phyloP scores from a whole-genome alignment of 495 filamentous ascomycete genomes.

The Aspergillus homomorphus region DNA sequence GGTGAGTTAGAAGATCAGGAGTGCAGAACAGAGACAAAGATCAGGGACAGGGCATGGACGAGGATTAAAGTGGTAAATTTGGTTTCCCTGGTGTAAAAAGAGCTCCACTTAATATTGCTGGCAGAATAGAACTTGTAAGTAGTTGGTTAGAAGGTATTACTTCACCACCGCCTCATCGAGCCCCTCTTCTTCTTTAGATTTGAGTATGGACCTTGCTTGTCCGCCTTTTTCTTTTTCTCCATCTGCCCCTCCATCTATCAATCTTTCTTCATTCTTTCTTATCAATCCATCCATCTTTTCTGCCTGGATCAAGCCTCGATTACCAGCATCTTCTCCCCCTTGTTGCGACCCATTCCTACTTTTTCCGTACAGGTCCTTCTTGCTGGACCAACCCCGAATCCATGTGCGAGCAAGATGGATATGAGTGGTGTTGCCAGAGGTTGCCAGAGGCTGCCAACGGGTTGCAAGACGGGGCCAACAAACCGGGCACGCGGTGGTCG shows the following conservation, averaged over 20 bases:
- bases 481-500: constrained; percentile 3
- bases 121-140: no score
- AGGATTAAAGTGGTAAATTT: constrained; percentile 3
- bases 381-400: constrained; percentile 3
- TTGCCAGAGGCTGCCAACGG: neutral
- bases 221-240: neutral
- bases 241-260: neutral
- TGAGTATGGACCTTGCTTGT: neutral
- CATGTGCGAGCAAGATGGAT: neutral
- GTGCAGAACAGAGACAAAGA: neutral
- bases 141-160: neutral
- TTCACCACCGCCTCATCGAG: neutral
- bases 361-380: neutral
- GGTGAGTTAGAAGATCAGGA: neutral
- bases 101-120: neutral
- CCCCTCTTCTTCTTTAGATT: neutral
- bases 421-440: neutral
- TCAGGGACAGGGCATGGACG: neutral
- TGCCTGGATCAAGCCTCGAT: neutral
- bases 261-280: neutral
- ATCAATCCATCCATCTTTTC: neutral
- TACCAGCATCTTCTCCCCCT: neutral
- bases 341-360: neutral
- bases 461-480: no score
- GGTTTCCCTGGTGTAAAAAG: neutral